Percentiles rank a stretch among this genome's conserved stretches.
Conservation (phyloP, 345 rosid genomes). For the Citrus sinensis region DNA sequence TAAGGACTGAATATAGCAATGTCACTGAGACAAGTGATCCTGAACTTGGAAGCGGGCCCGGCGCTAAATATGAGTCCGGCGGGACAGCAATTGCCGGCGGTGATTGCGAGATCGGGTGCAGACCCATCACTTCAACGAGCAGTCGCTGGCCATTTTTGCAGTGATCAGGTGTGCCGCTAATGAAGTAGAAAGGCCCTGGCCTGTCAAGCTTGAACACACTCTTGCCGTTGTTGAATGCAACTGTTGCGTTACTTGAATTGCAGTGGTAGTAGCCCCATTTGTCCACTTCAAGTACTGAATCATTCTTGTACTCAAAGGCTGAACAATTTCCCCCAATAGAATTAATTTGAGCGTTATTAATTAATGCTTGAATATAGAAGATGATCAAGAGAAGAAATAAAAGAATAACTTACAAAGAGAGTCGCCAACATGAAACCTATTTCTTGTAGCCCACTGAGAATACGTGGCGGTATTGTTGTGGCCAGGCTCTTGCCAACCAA, state of each 20-base stretch:
- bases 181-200: conserved; percentile 78
- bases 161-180: conserved; percentile 54
- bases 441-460: conserved; percentile 54
- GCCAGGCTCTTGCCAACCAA: conserved; percentile 64
- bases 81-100: conserved; percentile 33
- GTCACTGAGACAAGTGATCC: conserved; percentile 16
- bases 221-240: conserved; percentile 55
- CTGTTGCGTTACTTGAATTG: conserved; percentile 39
- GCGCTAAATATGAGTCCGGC: conserved; percentile 25
- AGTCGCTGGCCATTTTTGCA: conserved; percentile 72
- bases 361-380: too few relatives aligned
- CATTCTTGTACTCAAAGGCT: conserved; percentile 70
- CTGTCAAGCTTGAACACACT: conserved; percentile 52
- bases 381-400: too few relatives aligned
- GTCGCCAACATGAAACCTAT: conserved; percentile 68
- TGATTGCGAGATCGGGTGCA: conserved; percentile 28
- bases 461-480: conserved; percentile 41
- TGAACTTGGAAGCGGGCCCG: conserved; percentile 36
- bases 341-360: too few relatives aligned
- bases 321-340: too few relatives aligned
- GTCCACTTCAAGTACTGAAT: conserved; percentile 72
- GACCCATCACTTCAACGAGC: conserved; percentile 63
- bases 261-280: conserved; percentile 78
- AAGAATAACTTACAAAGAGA: conserved; percentile 46
- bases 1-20: neutral